These are phyloP conservation scores for Alternaria panax DNA, from an alignment of 2,329 filamentous ascomycete genomes.

Conservation along the genomic window DNA sequence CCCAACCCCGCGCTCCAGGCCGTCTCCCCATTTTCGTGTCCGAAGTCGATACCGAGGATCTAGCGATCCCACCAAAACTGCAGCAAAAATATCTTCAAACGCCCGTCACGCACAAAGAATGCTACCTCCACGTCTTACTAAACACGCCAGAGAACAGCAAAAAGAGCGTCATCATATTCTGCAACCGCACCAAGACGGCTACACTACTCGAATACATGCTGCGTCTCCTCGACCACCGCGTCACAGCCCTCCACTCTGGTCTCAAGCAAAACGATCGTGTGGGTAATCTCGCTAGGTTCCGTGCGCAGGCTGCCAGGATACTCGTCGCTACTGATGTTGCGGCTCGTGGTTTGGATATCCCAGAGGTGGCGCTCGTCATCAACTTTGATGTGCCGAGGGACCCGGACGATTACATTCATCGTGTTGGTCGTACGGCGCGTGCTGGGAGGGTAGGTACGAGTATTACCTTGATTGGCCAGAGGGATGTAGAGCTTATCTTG, in stretches of 20 bases:
- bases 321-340: constrained; percentile 96
- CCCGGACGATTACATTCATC: constrained; percentile 96
- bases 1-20: constrained; percentile 73
- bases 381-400: constrained; percentile 98
- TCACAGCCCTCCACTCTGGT: constrained; percentile 88
- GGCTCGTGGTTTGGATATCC: constrained; percentile 92
- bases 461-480: constrained; percentile 88
- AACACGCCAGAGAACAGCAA: constrained; percentile 73
- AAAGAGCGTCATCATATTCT: constrained; percentile 90
- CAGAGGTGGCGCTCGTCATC: constrained; percentile 85
- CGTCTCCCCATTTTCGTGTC: constrained; percentile 85
- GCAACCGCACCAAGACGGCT: constrained; percentile 88
- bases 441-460: constrained; percentile 84
- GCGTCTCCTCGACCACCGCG: constrained; percentile 83
- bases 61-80: constrained; percentile 82
- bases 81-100: constrained; percentile 86
- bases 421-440: constrained; percentile 92
- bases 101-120: constrained; percentile 90
- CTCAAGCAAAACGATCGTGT: constrained; percentile 85
- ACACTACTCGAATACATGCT: constrained; percentile 89
- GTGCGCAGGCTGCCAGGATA: constrained; percentile 85
- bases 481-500: constrained; percentile 88
- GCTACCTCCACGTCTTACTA: constrained; percentile 90
- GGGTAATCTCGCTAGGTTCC: constrained; percentile 89
- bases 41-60: constrained; percentile 76